Percentiles rank a stretch among this genome's conserved stretches.
These are phyloP conservation scores for Puccinia coronata DNA, from an alignment of 1,284 basidiomycete species.

Conservation along the genomic window DNA sequence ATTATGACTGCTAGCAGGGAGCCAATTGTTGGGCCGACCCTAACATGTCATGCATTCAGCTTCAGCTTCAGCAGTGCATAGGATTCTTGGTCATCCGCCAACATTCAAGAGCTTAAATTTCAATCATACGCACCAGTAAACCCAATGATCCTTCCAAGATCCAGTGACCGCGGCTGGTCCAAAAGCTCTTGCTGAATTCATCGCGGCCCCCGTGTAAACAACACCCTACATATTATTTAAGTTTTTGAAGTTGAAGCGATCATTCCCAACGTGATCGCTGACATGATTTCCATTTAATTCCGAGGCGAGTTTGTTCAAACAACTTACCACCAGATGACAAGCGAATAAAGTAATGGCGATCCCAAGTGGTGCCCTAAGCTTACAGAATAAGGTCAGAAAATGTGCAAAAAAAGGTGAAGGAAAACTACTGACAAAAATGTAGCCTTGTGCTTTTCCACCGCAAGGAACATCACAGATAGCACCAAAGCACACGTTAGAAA, in stretches of 20 bases:
- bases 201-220: slow-evolving; percentile 35
- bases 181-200: slow-evolving; percentile 46
- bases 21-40: slow-evolving; percentile 47
- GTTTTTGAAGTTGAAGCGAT: neutral
- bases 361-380: slow-evolving; percentile 27
- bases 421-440: slow-evolving; percentile 20
- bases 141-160: slow-evolving; percentile 32
- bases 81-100: neutral
- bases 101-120: neutral
- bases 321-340: slow-evolving; percentile 31
- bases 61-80: neutral
- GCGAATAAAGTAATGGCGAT: slow-evolving; percentile 37
- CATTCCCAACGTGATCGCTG: neutral
- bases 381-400: neutral
- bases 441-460: slow-evolving; percentile 41
- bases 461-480: slow-evolving; percentile 41
- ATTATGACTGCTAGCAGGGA: slow-evolving; percentile 34
- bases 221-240: neutral
- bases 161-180: slow-evolving; percentile 31
- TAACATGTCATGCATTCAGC: neutral
- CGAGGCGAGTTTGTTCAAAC: neutral
- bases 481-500: slow-evolving; percentile 33
- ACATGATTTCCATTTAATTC: neutral
- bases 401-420: neutral
- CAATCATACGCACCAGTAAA: slow-evolving; percentile 36